Evolutionary conservation across 495 filamentous ascomycete genomes (phyloP), one percentile per base, ranked within the genome.

Genomic region (Aspergillus nidulans): DNA sequence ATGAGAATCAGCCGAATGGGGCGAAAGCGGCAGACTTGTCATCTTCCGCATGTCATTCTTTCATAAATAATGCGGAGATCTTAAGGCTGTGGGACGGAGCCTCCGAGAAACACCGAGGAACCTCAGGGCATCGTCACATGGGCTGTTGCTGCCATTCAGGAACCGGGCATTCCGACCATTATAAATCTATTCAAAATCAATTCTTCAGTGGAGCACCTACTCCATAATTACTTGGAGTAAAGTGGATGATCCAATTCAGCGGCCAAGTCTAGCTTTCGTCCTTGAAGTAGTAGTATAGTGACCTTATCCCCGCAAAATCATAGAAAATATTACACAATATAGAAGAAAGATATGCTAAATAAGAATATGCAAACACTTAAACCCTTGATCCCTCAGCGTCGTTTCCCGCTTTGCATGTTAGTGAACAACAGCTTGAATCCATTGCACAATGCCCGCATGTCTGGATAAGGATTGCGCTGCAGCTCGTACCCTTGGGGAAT

Each of bases 391-490:
- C 34, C 47, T 61, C 63, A 76, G 28, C 73, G 60, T 49, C 73
- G 60, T 55, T 64, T 69, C 9, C 69, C 66, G 32, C 62, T 68
- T 60, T 80, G 72, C 78, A 80, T 78, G 54, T 81, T 82, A 41
- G 63, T 72, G 62, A 84, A 85, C 42, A 87, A 69, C 67, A 85
- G 40, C 68, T 88, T 88, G 72, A 88, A 88, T 9, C 85, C 92
- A 77, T 98, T 98, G 76, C 90, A 95, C 47, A 98, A 77, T 19
- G 91, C 89, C 60, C 85, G 78, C 88, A 97, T 95, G 64, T 97
- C 91, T 5, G 94, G 92, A 64, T 97, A 98, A 25, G 83, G 80
- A 62, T 86, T 87, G 62, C 85, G 86, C 66, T 89, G 81, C 55
- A 98, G 78, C 73, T 97, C 92, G 63, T 89, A 98, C 15, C 84